phyloP scores from a whole-genome alignment of 768 basidiomycete genomes.

The Candolleomyces aberdarensis region DNA sequence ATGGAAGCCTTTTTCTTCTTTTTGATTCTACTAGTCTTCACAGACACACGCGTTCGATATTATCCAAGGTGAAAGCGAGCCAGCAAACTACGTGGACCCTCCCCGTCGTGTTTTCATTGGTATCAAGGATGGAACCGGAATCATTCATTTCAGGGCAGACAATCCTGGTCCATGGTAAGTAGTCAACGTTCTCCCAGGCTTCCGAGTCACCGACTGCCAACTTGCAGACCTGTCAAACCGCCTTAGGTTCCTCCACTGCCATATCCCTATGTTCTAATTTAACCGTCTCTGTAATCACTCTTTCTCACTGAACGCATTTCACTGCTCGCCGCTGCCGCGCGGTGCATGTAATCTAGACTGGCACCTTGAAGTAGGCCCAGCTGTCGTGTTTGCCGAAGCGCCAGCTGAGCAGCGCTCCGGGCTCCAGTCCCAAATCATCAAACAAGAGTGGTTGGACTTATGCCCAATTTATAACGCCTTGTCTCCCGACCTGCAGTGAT shows the following conservation, averaged over 20 bases:
- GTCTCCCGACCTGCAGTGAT: conserved; percentile 14
- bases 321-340: neutral
- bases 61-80: conserved; percentile 1
- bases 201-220: neutral
- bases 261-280: conserved; percentile 5
- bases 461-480: conserved; percentile 17
- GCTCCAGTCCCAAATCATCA: conserved; percentile 22
- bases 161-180: conserved; percentile 22
- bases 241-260: conserved; percentile 24
- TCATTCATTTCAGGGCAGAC: conserved; percentile 19
- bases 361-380: conserved; percentile 37
- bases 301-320: neutral
- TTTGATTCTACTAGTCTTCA: conserved; percentile 10
- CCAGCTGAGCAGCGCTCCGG: conserved; percentile 23
- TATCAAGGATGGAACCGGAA: conserved; percentile 12
- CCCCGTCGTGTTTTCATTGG: conserved; percentile 14
- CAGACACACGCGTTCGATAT: conserved; percentile 16
- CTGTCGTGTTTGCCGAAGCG: conserved; percentile 35
- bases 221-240: neutral
- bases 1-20: too few species aligned
- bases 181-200: neutral
- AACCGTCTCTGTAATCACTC: neutral
- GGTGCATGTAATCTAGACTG: conserved; percentile 20
- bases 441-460: conserved; percentile 17
- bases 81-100: conserved; percentile 7